These are phyloP conservation scores for Colletotrichum lentis DNA, from an alignment of 2,329 filamentous ascomycete species.

Conservation along the genomic window DNA sequence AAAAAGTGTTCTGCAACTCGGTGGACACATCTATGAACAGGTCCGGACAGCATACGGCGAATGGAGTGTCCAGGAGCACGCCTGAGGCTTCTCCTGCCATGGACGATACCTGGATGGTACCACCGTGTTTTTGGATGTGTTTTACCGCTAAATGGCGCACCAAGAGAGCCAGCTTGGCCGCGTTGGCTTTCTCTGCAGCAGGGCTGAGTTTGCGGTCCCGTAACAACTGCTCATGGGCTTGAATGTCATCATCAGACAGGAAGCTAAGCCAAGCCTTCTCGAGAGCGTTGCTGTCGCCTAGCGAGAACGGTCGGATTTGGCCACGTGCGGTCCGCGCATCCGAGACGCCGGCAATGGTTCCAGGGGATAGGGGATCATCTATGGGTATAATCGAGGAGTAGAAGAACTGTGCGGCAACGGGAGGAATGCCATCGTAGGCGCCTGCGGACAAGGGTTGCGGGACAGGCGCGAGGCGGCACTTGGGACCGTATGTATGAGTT, in stretches of 20 bases:
- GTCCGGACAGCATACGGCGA: conserved; percentile 58
- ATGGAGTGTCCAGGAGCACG: conserved; percentile 44
- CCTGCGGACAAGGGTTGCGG: conserved; percentile 46
- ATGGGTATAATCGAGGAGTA: conserved; percentile 84
- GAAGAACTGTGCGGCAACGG: conserved; percentile 79
- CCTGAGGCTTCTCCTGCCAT: conserved; percentile 43
- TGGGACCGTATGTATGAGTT: conserved; percentile 66
- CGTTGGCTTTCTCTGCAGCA: conserved; percentile 47
- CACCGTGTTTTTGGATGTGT: conserved; percentile 58
- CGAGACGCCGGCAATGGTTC: conserved; percentile 59
- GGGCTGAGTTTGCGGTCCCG: conserved; percentile 47
- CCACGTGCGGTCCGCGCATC: conserved; percentile 63
- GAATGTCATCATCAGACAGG: conserved; percentile 56
- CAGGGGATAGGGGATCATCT: conserved; percentile 83
- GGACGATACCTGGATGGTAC: conserved; percentile 47
- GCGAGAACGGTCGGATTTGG: conserved; percentile 79
- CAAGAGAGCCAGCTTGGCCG: conserved; percentile 50
- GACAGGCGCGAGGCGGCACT: conserved; percentile 64
- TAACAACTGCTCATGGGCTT: conserved; percentile 55
- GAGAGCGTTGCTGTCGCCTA: conserved; percentile 79
- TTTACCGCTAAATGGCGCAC: conserved; percentile 54
- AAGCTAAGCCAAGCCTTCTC: conserved; percentile 80
- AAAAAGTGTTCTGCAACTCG: conserved; percentile 60
- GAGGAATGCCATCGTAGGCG: conserved; percentile 61
- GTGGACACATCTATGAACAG: conserved; percentile 57